Conservation (phyloP, 1,284 basidiomycete species). For the Cutaneotrichosporon sp. region DNA sequence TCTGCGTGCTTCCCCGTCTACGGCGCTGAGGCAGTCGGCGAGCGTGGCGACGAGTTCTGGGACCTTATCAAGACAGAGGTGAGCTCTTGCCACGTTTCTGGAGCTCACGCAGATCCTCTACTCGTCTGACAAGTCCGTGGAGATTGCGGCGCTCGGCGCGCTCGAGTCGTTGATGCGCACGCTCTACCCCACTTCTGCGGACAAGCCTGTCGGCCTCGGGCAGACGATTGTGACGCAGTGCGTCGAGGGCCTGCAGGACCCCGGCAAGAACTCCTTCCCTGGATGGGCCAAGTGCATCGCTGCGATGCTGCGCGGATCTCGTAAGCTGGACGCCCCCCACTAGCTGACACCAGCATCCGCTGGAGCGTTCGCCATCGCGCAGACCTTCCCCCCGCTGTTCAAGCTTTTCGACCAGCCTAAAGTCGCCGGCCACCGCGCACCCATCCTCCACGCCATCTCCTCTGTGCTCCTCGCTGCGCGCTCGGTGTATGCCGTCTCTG, state of each 20-base stretch:
- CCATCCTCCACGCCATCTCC: slow-evolving; percentile 65
- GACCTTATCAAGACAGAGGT: slow-evolving; percentile 86
- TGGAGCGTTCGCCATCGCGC: slow-evolving; percentile 66
- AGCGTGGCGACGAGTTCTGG: slow-evolving; percentile 75
- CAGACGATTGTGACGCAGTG: slow-evolving; percentile 77
- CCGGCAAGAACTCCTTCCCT: slow-evolving; percentile 86
- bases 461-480: slow-evolving; percentile 50
- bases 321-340: slow-evolving; percentile 57
- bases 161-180: slow-evolving; percentile 70
- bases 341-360: slow-evolving; percentile 62
- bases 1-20: slow-evolving; percentile 76
- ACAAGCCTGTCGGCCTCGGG: slow-evolving; percentile 61
- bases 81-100: slow-evolving; percentile 21
- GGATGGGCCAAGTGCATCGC: slow-evolving; percentile 79
- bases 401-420: slow-evolving; percentile 74
- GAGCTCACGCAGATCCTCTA: slow-evolving; percentile 72
- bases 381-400: slow-evolving; percentile 71
- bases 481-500: slow-evolving; percentile 41
- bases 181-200: slow-evolving; percentile 60
- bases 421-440: slow-evolving; percentile 70
- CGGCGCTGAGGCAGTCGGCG: slow-evolving; percentile 64
- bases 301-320: slow-evolving; percentile 70
- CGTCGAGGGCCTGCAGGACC: slow-evolving; percentile 73
- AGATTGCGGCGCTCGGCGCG: slow-evolving; percentile 69
- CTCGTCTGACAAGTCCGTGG: slow-evolving; percentile 73